Evolutionary conservation across 2,329 filamentous ascomycete genomes (phyloP), one percentile per base, ranked within the genome.

Genomic region (Fusarium pseudocircinatum): DNA sequence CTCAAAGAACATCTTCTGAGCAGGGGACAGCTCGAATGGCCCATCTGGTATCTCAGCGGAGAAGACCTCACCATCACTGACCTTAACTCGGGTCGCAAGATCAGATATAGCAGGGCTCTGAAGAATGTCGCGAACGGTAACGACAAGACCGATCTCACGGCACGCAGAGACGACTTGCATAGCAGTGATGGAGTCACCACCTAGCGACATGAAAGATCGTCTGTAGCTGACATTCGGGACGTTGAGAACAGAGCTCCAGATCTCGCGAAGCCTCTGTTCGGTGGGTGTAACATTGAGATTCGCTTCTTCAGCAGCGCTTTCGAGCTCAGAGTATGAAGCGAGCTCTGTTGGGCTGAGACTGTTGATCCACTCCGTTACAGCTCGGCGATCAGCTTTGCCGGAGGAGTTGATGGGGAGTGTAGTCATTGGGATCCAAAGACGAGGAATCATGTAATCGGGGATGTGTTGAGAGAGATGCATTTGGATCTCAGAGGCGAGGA

Each of bases 381-480:
- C 60, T 28, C 42, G 24, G 7, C 60, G 34, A 26, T 62, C 53
- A 26, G 60, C 53, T 36, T 62, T 62, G 16, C 60, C 50, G 10
- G 60, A 58, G 1, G 50, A 43, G 4, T 56, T 62, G 16, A 62
- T 58, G 4, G 60, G 60, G 0, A 62, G 28, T 1, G 34, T 62
- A 20, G 42, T 58, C 60, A 56, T 58, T 10, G 60, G 60, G 32
- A 62, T 62, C 42, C 53, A 62, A 7, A 57, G 39, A n/a, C 50
- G 53, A 16, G 60, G 60, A 6, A 62, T 57, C 60, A 62, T 62
- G 50, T 62, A 58, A 3, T 57, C 53, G 1, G 50, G 60, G 2
- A 62, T 37, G 7, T 64, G 46, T 6, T 61, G 32, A 1, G 58
- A 52, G 11, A 58, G 14, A 18, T 58, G 28, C 18, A 58, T 36